Conservation (phyloP, 192 early-diverging fungal species). For the Geranomyces michiganensis region DNA sequence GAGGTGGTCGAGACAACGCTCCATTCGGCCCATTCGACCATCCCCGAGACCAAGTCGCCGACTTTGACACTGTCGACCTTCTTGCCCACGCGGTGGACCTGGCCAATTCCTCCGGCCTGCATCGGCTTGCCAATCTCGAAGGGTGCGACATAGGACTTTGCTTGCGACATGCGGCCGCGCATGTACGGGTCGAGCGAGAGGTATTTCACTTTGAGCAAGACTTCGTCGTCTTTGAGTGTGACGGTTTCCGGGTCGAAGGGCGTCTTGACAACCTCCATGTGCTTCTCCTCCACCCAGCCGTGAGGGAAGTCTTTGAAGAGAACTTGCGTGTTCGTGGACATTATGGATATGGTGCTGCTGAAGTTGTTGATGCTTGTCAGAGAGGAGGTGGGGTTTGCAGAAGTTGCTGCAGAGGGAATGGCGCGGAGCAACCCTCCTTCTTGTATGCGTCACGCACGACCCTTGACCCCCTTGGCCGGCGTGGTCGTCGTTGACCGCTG, state of each 20-base stretch:
- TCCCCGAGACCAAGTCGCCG: slow-evolving; percentile 57
- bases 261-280: slow-evolving; percentile 49
- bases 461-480: no score
- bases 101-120: slow-evolving; percentile 58
- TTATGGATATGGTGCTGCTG: not conserved
- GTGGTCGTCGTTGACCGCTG: no score
- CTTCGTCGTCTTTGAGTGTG: slow-evolving; percentile 47
- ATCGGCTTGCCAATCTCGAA: slow-evolving; percentile 69
- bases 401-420: no score
- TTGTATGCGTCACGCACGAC: no score
- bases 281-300: slow-evolving; percentile 32
- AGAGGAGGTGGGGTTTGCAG: no score
- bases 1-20: slow-evolving; percentile 41
- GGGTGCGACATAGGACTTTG: slow-evolving; percentile 43
- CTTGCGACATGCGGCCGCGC: slow-evolving; percentile 65
- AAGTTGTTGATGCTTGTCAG: no score
- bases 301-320: slow-evolving; percentile 49
- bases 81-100: slow-evolving; percentile 63
- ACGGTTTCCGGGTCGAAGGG: slow-evolving; percentile 50
- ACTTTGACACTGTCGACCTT: slow-evolving; percentile 67
- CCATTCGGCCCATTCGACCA: slow-evolving; percentile 62
- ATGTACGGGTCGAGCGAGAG: slow-evolving; percentile 80
- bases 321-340: slow-evolving; percentile 37
- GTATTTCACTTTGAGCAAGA: slow-evolving; percentile 63
- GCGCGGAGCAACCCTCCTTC: no score